Conservation (phyloP, 768 basidiomycete genomes). For the Kwoniella sp. region DNA sequence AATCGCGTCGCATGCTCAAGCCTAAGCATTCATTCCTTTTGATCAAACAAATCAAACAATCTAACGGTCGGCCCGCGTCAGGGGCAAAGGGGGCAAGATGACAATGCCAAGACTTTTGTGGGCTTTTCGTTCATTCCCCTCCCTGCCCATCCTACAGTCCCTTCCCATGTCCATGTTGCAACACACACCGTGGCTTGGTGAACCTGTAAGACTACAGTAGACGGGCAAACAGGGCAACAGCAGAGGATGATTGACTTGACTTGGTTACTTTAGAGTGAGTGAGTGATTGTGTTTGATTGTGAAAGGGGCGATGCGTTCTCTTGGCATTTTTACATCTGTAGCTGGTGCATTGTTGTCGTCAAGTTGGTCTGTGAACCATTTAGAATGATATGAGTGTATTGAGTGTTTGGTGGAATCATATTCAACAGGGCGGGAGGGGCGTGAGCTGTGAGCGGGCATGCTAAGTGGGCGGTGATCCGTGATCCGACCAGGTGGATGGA, state of each 20-base stretch:
- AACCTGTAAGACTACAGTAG: too few relatives aligned
- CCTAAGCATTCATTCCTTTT: too few relatives aligned
- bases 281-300: not conserved
- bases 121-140: too few relatives aligned
- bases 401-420: not conserved
- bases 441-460: too few relatives aligned
- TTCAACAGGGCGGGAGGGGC: too few relatives aligned
- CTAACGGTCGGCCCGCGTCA: constrained; percentile 3
- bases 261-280: not conserved
- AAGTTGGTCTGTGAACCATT: not conserved
- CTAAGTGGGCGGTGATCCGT: too few relatives aligned
- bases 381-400: not conserved
- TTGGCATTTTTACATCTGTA: constrained; percentile 7
- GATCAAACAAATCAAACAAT: not conserved
- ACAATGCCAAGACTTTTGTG: constrained; percentile 12
- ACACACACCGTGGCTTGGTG: too few relatives aligned
- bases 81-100: not conserved
- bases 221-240: too few relatives aligned
- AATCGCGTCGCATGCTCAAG: too few relatives aligned
- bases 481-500: too few relatives aligned
- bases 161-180: too few relatives aligned
- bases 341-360: not conserved
- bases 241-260: not conserved
- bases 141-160: not conserved
- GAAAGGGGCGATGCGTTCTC: constrained; percentile 23